A percentile compares a stretch with the other conserved stretches of the same genome.
Conservation (phyloP, 148 eudicot genomes). For the Rhododendron kiyosumense region DNA sequence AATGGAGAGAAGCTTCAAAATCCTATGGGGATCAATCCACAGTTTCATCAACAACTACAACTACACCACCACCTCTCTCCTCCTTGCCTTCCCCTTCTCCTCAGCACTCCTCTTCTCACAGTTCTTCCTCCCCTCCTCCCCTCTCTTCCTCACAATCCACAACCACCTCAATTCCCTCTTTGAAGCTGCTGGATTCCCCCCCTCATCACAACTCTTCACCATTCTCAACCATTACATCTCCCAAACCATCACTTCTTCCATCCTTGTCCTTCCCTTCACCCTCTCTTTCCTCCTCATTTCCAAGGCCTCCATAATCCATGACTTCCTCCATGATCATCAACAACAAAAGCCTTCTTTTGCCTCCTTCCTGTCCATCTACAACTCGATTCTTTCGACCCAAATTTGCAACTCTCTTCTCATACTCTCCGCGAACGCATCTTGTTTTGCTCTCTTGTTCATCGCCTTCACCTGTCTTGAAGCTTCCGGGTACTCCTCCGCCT, state of each 20-base stretch:
- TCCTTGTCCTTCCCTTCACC: slow-evolving; percentile 49
- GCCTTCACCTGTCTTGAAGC: slow-evolving; percentile 34
- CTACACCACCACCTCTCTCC: slow-evolving; percentile 40
- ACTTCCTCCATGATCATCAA: slow-evolving; percentile 2
- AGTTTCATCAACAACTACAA: slow-evolving; percentile 48
- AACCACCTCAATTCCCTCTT: slow-evolving; percentile 36
- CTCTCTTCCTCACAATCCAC: slow-evolving; percentile 33
- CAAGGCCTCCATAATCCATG: slow-evolving; percentile 47
- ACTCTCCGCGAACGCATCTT: slow-evolving; percentile 59
- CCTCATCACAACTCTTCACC: slow-evolving; percentile 31
- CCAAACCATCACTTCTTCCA: slow-evolving; percentile 46
- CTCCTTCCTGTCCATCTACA: slow-evolving; percentile 22
- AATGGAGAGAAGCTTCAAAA: slow-evolving; percentile 38
- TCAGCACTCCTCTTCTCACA: slow-evolving; percentile 43
- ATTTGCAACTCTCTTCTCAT: slow-evolving; percentile 35
- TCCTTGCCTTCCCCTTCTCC: slow-evolving; percentile 61
- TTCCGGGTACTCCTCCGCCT: slow-evolving; percentile 25
- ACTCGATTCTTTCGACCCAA: slow-evolving; percentile 42
- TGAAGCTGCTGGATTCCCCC: slow-evolving; percentile 44
- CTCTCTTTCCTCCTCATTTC: slow-evolving; percentile 65
- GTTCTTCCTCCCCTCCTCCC: slow-evolving; percentile 33
- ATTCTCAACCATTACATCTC: slow-evolving; percentile 55
- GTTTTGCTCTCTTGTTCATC: slow-evolving; percentile 44
- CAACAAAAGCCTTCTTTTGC: slow-evolving; percentile 1
- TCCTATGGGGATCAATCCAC: slow-evolving; percentile 53